These are phyloP conservation scores for Aspergillus sparsus DNA, from an alignment of 495 filamentous ascomycete genomes.

Conservation along the genomic window DNA sequence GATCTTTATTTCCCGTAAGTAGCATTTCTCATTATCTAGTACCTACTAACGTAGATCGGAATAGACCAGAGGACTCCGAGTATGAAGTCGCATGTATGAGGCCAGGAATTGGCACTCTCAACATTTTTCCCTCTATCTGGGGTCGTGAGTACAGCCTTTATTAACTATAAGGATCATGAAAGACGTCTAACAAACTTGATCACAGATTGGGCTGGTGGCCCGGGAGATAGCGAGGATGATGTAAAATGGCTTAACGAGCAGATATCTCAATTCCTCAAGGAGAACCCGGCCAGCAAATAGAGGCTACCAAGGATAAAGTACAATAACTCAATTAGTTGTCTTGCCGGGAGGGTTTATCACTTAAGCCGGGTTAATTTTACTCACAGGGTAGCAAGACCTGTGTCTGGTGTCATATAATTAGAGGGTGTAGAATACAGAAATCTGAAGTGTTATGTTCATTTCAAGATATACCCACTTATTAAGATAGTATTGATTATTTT, in stretches of 20 bases:
- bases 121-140: slow-evolving; percentile 64
- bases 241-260: slow-evolving; percentile 66
- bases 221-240: slow-evolving; percentile 63
- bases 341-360: too few relatives aligned
- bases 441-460: too few relatives aligned
- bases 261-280: slow-evolving; percentile 50
- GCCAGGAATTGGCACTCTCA: slow-evolving; percentile 58
- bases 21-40: background rate
- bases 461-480: background rate
- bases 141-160: slow-evolving; percentile 55
- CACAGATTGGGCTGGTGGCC: slow-evolving; percentile 60
- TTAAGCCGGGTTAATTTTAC: too few relatives aligned
- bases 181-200: slow-evolving; percentile 17
- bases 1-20: slow-evolving; percentile 74
- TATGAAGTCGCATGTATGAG: slow-evolving; percentile 67
- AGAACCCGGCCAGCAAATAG: background rate
- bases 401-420: too few relatives aligned
- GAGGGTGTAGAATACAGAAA: too few relatives aligned
- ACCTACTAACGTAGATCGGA: background rate
- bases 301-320: background rate
- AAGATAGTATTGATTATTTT: background rate
- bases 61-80: slow-evolving; percentile 65
- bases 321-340: background rate
- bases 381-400: too few relatives aligned
- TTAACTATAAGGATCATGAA: background rate